Evolutionary conservation across 352 stramenopile genomes (phyloP), one percentile per base, ranked within the genome.

Genomic region (Pythium periplocum): DNA sequence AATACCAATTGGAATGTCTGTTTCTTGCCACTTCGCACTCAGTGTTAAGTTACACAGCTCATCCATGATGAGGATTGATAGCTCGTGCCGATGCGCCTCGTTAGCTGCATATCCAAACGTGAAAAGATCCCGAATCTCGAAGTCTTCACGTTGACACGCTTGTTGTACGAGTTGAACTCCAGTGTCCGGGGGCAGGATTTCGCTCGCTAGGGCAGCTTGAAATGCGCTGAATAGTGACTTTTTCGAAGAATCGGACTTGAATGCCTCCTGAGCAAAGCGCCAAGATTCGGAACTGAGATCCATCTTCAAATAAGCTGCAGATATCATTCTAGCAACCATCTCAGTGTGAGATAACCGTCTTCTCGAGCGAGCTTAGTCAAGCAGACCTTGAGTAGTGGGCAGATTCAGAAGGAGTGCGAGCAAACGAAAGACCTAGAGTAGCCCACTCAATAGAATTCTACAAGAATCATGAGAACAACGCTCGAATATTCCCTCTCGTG

Each of bases 171-270:
- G 57, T 6, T 55, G 17, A 9, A 55, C 34, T 7, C 68, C 36
- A 3, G 51, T 38, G 17, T 66, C 39, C 44, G 26, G 5, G 30
- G 46, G 42, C 59, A 40, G 10, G 35, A 55, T 53, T 11, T 68
- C 35, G 1, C 43, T 9, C 33, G 46, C 48, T 9, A 91, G 48
- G 34, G 52, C 58, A 35, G 55, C 72, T 59, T 79, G 71, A 44
- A 91, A 82, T 31, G 82, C 17, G n/a, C 55, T 58, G 51, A 86
- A 78, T 0, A 89, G 39, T 6, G 77, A 92, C 48, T 76, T 69
- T 43, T 87, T 89, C 1, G 75, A 83, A 35, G 59, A 46, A 32
- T 90, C 76, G n/a, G 46, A 43, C n/a, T 36, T 38, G 40, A 73
- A 57, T 40, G 82, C 82, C 53, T 83, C 65, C 34, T 74, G 38